These are phyloP conservation scores for Colletotrichum sp. DNA, from an alignment of 2,329 filamentous ascomycete species.

Conservation along the genomic window DNA sequence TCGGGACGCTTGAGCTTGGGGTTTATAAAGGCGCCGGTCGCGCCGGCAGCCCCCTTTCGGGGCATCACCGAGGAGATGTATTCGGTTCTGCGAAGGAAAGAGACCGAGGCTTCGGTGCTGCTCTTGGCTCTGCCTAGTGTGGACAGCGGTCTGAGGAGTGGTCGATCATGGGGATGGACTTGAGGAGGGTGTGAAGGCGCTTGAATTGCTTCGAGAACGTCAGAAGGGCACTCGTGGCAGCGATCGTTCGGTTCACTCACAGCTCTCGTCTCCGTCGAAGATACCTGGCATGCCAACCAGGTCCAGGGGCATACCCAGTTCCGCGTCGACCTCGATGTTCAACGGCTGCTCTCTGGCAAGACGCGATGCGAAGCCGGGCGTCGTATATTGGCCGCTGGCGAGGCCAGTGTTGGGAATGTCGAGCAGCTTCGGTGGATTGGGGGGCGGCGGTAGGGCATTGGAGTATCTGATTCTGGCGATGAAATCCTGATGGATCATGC, in stretches of 20 bases:
- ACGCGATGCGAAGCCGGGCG: conserved; percentile 86
- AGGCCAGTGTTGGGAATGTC: conserved; percentile 95
- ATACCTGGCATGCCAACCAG: conserved; percentile 93
- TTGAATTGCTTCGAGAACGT: conserved; percentile 71
- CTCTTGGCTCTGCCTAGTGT: conserved; percentile 85
- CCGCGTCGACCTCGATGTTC: conserved; percentile 96
- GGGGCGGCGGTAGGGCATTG: conserved; percentile 93
- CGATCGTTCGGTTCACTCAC: conserved; percentile 57
- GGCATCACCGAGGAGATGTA: conserved; percentile 76
- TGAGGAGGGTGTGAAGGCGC: conserved; percentile 73
- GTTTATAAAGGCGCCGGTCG: conserved; percentile 34
- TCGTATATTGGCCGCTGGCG: conserved; percentile 85
- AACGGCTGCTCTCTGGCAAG: conserved; percentile 90
- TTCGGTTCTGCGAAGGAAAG: conserved; percentile 94
- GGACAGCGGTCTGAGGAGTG: conserved; percentile 82
- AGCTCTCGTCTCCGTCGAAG: conserved; percentile 93
- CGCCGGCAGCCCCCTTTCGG: conserved; percentile 58
- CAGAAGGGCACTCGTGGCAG: neutral
- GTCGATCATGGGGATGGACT: conserved; percentile 83
- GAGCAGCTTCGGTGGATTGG: conserved; percentile 93
- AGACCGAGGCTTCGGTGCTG: conserved; percentile 74
- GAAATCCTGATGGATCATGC: conserved; percentile 88
- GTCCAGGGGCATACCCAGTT: conserved; percentile 97
- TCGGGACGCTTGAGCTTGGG: conserved; percentile 37
- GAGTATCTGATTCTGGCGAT: conserved; percentile 95